Base-by-base conservation (phyloP, 2,329 filamentous ascomycete species). In the Volutella citrinella region DNA sequence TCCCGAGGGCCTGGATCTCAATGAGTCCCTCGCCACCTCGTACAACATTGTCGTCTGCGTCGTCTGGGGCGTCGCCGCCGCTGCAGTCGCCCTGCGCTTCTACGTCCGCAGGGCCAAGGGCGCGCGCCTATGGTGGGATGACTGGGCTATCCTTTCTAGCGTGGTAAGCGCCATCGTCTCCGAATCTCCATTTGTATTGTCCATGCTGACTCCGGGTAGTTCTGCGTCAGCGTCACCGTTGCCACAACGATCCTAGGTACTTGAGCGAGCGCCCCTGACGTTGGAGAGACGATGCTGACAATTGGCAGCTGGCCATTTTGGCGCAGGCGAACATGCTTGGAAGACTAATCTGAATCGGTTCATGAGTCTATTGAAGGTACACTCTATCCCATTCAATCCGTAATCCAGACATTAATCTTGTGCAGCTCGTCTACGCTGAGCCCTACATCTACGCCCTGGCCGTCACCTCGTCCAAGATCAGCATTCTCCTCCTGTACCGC, bases 41-140 rank as follows among this genome's bases (percentile, higher is more conserved):
- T 41, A 41, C 38, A 30, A 41, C 19, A 19, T 41, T 10, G 38
- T 37, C 21, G 38, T 41, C n/a, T 31, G 27, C 30, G 34, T 41
- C 8, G 23, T 23, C 10, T 31, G 37, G 9, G 34, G 16, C n/a
- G 15, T 41, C n/a, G 34, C 34, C 6, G 11, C 25, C 4, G 4
- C 29, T 8, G 34, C 36, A 12, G 38, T 41, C 8, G 30, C 20
- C 6, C 20, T 41, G 7, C 27, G 38, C 10, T 37, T 41, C 13
- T 37, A 19, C 18, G 38, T 41, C 18, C 30, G 38, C 10, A 19
- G 26, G 10, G 22, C 23, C 4, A 41, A 41, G 20, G 38, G 38
- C 8, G 29, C 30, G 5, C 23, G 29, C 9, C 30, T 41, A 5
- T 37, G 38, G 38, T 34, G 14, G 7, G 38, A 41, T 15, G 38